A percentile compares a stretch with the other conserved stretches of the same genome.
These are phyloP conservation scores for Candida anglica DNA, from an alignment of 805 yeast genomes.

Conservation along the genomic window DNA sequence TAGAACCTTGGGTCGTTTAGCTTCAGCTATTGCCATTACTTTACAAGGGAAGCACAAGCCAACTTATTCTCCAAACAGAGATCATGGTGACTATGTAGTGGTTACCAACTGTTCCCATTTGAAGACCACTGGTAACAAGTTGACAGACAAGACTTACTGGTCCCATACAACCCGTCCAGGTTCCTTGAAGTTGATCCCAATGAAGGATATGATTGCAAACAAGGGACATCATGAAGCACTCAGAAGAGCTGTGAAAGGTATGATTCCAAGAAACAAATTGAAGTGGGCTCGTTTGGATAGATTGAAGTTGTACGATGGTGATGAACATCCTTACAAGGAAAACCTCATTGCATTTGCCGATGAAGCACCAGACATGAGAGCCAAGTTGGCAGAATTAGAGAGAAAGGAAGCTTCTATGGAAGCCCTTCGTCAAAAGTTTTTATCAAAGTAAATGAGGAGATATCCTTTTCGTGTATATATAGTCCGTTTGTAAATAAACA, in stretches of 20 bases:
- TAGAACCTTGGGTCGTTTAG: conserved; percentile 88
- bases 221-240: conserved; percentile 87
- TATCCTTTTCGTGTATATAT: conserved; percentile 2
- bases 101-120: conserved; percentile 86
- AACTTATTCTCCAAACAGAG: conserved; percentile 63
- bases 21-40: conserved; percentile 81
- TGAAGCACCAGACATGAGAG: conserved; percentile 53
- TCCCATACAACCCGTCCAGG: conserved; percentile 91
- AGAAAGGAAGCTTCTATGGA: conserved; percentile 24
- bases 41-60: conserved; percentile 99
- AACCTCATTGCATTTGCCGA: conserved; percentile 85
- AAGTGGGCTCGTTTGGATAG: conserved; percentile 78
- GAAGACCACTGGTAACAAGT: conserved; percentile 80
- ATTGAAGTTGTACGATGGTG: conserved; percentile 82
- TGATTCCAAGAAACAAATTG: conserved; percentile 90
- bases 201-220: conserved; percentile 70
- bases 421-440: conserved; percentile 33
- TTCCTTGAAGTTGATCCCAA: conserved; percentile 73
- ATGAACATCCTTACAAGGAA: conserved; percentile 79
- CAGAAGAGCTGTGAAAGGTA: conserved; percentile 85
- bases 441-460: conserved; percentile 13
- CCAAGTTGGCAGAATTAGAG: conserved; percentile 38
- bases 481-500: background rate
- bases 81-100: conserved; percentile 95
- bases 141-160: conserved; percentile 80